Conservation (phyloP, 306 rosid species). For the Prinsepia uniflora region DNA sequence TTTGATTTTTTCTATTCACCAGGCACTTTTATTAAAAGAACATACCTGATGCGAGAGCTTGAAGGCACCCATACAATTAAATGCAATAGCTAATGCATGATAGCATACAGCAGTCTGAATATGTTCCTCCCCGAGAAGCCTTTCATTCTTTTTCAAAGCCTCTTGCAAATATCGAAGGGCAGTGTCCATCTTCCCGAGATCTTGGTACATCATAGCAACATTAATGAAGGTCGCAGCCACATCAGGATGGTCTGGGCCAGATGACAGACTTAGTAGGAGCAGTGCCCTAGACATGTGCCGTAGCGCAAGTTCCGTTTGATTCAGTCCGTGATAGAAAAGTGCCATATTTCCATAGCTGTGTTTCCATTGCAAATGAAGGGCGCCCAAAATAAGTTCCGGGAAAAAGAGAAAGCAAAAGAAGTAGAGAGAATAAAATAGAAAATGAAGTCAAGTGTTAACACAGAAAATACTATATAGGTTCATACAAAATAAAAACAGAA, state of each 20-base stretch:
- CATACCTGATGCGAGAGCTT: conserved; percentile 94
- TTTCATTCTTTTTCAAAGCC: conserved; percentile 92
- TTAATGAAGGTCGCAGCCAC: conserved; percentile 92
- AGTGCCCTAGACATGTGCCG: conserved; percentile 96
- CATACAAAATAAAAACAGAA: too few species aligned
- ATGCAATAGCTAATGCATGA: conserved; percentile 97
- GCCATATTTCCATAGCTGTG: conserved; percentile 99
- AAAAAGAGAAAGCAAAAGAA: neutral
- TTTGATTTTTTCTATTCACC: neutral
- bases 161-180: conserved; percentile 99
- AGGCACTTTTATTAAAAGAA: neutral
- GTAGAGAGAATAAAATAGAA: neutral
- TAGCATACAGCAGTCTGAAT: conserved; percentile 99
- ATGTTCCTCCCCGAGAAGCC: conserved; percentile 96
- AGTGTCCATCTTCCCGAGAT: conserved; percentile 91
- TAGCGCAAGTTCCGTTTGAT: conserved; percentile 95
- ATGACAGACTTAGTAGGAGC: conserved; percentile 85
- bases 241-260: conserved; percentile 99
- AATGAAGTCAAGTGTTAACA: neutral
- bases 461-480: neutral
- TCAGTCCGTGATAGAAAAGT: conserved; percentile 90
- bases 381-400: conserved; percentile 16
- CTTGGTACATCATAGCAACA: conserved; percentile 99
- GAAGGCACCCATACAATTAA: conserved; percentile 96
- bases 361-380: conserved; percentile 19